phyloP scores from a whole-genome alignment of 2,329 filamentous ascomycete species.

The Cladosporium sp. region DNA sequence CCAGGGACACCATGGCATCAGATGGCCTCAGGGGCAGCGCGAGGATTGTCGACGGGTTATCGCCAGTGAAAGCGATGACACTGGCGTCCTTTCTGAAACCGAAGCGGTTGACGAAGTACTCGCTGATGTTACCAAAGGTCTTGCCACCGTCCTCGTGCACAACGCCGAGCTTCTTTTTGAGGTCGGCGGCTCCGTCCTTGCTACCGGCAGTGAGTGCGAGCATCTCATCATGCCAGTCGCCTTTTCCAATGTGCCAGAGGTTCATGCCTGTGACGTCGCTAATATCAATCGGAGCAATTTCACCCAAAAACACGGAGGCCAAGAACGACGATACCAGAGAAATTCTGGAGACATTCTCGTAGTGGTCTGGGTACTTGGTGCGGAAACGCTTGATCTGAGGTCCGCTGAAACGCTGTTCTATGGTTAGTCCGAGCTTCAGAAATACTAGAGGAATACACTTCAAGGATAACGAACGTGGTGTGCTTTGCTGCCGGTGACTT shows the following conservation, averaged over 20 bases:
- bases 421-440: slow-evolving; percentile 3
- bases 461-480: slow-evolving; percentile 66
- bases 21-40: slow-evolving; percentile 78
- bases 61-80: slow-evolving; percentile 83
- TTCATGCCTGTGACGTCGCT: slow-evolving; percentile 96
- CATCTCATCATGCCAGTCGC: slow-evolving; percentile 67
- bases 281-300: slow-evolving; percentile 83
- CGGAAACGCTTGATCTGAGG: slow-evolving; percentile 89
- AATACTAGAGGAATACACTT: background rate
- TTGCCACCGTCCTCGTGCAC: slow-evolving; percentile 75
- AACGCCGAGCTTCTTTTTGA: slow-evolving; percentile 72
- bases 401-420: slow-evolving; percentile 78
- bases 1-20: slow-evolving; percentile 90
- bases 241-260: slow-evolving; percentile 78
- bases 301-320: slow-evolving; percentile 80
- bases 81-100: slow-evolving; percentile 70
- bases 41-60: slow-evolving; percentile 93
- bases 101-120: slow-evolving; percentile 73
- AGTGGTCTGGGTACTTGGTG: slow-evolving; percentile 71
- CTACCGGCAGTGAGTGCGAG: slow-evolving; percentile 63
- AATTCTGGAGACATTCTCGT: slow-evolving; percentile 73
- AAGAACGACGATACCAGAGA: slow-evolving; percentile 94
- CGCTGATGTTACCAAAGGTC: slow-evolving; percentile 66
- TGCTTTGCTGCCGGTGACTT: slow-evolving; percentile 81
- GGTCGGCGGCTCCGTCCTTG: slow-evolving; percentile 51